Evolutionary conservation across 495 filamentous ascomycete genomes (phyloP).

Genomic region (Neurospora tetraspora): DNA sequence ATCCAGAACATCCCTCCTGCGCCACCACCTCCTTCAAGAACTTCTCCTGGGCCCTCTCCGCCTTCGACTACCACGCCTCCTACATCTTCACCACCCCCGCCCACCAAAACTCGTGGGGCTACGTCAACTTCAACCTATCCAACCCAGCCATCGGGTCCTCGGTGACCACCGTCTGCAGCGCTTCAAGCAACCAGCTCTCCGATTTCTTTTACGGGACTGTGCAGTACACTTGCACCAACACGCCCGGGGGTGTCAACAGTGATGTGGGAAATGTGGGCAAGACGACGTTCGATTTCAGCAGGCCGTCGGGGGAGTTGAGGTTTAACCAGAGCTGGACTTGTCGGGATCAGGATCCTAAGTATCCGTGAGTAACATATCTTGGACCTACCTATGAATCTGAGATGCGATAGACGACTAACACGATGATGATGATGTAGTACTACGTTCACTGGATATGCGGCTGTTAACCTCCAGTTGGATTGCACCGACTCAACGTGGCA

Average conservation of each 20-base stretch:
- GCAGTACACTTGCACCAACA: conserved; percentile 24
- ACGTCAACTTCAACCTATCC: conserved; percentile 32
- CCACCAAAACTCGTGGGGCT: conserved; percentile 34
- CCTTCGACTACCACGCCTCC: conserved; percentile 29
- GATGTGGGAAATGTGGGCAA: neutral
- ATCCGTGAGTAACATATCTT: conserved; percentile 23
- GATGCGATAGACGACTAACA: conserved; percentile 1
- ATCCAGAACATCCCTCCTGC: conserved; percentile 11
- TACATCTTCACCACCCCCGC: conserved; percentile 35
- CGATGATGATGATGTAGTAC: conserved; percentile 8
- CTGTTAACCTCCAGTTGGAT: conserved; percentile 20
- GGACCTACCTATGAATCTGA: neutral
- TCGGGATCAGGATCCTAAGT: conserved; percentile 24
- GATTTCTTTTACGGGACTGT: conserved; percentile 38
- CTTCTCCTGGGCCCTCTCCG: conserved; percentile 25
- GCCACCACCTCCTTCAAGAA: conserved; percentile 19
- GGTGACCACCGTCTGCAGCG: conserved; percentile 24
- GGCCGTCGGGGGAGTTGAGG: conserved; percentile 18
- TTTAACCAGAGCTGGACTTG: conserved; percentile 37
- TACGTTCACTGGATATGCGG: conserved; percentile 27
- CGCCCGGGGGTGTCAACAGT: neutral
- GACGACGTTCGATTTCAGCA: conserved; percentile 28
- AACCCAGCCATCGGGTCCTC: conserved; percentile 26
- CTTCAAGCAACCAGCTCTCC: conserved; percentile 25
- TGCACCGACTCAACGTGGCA: conserved; percentile 26